Evolutionary conservation across 371 early-diverging fungal genomes (phyloP).

Genomic region (Syncephalastrum sp.): DNA sequence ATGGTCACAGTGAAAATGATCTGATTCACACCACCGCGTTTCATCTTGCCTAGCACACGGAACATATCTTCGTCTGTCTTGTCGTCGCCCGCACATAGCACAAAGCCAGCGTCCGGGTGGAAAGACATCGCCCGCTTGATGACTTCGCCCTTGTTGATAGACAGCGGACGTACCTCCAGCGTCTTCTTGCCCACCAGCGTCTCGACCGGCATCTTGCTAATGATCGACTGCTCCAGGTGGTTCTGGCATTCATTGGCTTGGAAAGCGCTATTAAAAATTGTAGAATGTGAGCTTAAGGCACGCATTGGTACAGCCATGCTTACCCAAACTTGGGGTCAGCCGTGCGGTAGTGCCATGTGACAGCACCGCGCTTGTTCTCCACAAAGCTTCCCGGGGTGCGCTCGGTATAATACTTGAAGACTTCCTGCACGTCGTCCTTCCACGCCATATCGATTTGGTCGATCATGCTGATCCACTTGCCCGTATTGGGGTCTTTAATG

Average conservation of each 20-base stretch:
- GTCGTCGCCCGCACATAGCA: slow-evolving; percentile 96
- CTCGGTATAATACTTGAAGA: slow-evolving; percentile 88
- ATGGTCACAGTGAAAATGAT: slow-evolving; percentile 66
- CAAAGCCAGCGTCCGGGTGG: slow-evolving; percentile 75
- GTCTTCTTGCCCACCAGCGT: slow-evolving; percentile 96
- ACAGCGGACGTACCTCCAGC: slow-evolving; percentile 86
- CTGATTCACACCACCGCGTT: slow-evolving; percentile 11
- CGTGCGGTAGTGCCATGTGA: slow-evolving; percentile 92
- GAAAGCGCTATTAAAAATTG: slow-evolving; percentile 38
- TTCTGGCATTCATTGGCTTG: slow-evolving; percentile 93
- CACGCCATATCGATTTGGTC: slow-evolving; percentile 85
- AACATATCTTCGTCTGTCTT: slow-evolving; percentile 98
- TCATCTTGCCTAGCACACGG: slow-evolving; percentile 27
- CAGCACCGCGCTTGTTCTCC: slow-evolving; percentile 78
- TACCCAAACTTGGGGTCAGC: slow-evolving; percentile 84
- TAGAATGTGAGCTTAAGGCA: slow-evolving; percentile 1
- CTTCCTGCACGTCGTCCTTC: slow-evolving; percentile 87
- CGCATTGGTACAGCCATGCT: slow-evolving; percentile 43
- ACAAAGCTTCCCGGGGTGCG: slow-evolving; percentile 87
- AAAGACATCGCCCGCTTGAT: slow-evolving; percentile 74
- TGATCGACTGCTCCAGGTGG: slow-evolving; percentile 79
- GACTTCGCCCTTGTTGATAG: slow-evolving; percentile 91
- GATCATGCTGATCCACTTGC: slow-evolving; percentile 79
- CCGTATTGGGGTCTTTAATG: slow-evolving; percentile 72
- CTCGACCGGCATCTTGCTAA: slow-evolving; percentile 88